These are phyloP conservation scores for Chondrostereum purpureum DNA, from an alignment of 1,284 basidiomycete genomes.

Conservation along the genomic window DNA sequence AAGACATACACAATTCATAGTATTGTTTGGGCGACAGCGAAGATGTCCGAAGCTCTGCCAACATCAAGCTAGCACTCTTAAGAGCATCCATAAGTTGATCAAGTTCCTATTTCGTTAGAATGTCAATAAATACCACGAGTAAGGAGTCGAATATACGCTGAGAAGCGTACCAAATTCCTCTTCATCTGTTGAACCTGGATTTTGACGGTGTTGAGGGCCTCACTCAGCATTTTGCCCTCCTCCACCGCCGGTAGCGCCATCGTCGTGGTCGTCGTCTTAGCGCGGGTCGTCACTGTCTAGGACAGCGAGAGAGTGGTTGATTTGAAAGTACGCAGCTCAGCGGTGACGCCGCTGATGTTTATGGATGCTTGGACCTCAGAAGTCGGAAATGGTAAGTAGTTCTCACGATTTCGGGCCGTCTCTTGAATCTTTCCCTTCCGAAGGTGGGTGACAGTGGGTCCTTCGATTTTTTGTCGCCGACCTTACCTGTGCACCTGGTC, in stretches of 20 bases:
- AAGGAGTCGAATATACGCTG: slow-evolving; percentile 3
- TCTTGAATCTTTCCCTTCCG: too few relatives aligned
- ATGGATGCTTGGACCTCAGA: background rate
- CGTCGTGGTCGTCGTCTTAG: slow-evolving; percentile 7
- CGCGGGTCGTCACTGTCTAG: background rate
- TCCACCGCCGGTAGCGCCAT: slow-evolving; percentile 43
- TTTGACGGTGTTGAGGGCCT: slow-evolving; percentile 83
- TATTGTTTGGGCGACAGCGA: slow-evolving; percentile 93
- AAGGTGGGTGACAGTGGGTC: too few relatives aligned
- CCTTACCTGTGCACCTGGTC: too few relatives aligned
- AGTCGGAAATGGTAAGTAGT: too few relatives aligned
- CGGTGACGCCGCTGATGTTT: too few relatives aligned
- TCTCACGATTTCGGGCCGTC: background rate
- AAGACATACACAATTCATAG: slow-evolving; percentile 85
- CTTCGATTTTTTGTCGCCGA: too few relatives aligned
- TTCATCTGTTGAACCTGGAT: slow-evolving; percentile 93
- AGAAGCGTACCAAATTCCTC: slow-evolving; percentile 72
- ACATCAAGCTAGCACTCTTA: slow-evolving; percentile 92
- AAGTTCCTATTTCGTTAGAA: slow-evolving; percentile 74
- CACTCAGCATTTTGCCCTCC: slow-evolving; percentile 77
- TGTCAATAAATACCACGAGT: background rate
- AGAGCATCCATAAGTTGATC: slow-evolving; percentile 97
- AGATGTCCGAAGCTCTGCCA: slow-evolving; percentile 88
- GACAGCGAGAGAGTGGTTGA: slow-evolving; percentile 5
- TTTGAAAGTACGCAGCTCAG: background rate